Evolutionary conservation across 2,329 filamentous ascomycete species (phyloP).

Genomic region (Verticillium nubilum): DNA sequence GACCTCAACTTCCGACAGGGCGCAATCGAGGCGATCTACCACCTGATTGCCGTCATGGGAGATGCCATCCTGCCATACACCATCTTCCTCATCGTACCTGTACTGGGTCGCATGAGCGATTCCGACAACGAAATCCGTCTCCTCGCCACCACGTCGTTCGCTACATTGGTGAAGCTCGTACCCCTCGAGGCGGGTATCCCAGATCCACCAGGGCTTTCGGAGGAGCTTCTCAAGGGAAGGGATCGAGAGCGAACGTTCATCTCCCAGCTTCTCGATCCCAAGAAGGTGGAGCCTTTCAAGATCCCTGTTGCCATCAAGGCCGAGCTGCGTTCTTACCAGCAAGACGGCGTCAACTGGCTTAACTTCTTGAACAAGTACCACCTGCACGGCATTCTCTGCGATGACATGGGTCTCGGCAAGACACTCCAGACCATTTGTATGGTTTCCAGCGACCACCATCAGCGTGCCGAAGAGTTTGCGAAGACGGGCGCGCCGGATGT

Average conservation of each 20-base stretch:
- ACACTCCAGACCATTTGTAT: conserved; percentile 97
- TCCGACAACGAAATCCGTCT: conserved; percentile 93
- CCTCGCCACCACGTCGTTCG: conserved; percentile 93
- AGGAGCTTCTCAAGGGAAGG: conserved; percentile 80
- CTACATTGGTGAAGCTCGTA: conserved; percentile 93
- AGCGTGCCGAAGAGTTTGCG: conserved; percentile 83
- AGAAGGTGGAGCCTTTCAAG: conserved; percentile 90
- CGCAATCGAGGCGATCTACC: conserved; percentile 91
- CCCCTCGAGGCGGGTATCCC: conserved; percentile 96
- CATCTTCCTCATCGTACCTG: conserved; percentile 96
- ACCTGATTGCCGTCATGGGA: conserved; percentile 97
- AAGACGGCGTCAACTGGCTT: conserved; percentile 98
- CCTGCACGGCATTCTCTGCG: conserved; percentile 94
- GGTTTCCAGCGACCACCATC: conserved; percentile 93
- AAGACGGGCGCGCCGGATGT: conserved; percentile 75
- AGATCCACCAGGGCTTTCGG: conserved; percentile 87
- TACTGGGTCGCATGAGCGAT: conserved; percentile 96
- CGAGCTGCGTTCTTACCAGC: conserved; percentile 91
- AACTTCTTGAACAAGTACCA: conserved; percentile 98
- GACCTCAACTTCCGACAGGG: conserved; percentile 89
- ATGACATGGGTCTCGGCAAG: conserved; percentile 98
- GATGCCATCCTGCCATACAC: conserved; percentile 94
- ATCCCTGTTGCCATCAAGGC: conserved; percentile 98
- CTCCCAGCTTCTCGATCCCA: conserved; percentile 88
- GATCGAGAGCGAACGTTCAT: conserved; percentile 97